These are phyloP conservation scores for Bassia scoparia DNA, from an alignment of 148 eudicot genomes.

Conservation along the genomic window DNA sequence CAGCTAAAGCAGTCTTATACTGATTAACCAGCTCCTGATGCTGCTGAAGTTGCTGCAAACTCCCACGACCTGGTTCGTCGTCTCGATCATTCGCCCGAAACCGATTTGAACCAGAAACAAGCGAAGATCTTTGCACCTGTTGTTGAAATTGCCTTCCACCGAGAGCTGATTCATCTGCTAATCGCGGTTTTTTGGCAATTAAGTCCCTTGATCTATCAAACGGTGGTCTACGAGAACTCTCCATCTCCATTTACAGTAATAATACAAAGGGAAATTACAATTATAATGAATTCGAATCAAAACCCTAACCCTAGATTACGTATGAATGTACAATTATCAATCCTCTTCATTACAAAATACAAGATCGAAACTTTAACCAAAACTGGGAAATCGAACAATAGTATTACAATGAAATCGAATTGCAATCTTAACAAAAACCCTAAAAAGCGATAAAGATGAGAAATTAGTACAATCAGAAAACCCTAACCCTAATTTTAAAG, in stretches of 20 bases:
- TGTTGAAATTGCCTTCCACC: constrained; percentile 33
- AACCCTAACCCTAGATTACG: constrained; percentile 41
- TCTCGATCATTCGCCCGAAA: constrained; percentile 34
- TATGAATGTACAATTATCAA: not conserved
- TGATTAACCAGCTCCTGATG: constrained; percentile 77
- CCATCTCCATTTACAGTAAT: constrained; percentile 50
- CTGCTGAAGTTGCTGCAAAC: constrained; percentile 39
- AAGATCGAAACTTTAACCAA: constrained; percentile 16
- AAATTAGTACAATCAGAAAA: not conserved
- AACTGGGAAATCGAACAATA: not conserved
- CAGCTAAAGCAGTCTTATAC: constrained; percentile 78
- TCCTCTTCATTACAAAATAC: constrained; percentile 21
- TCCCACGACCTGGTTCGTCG: constrained; percentile 43
- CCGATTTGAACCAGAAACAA: constrained; percentile 25
- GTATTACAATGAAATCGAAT: constrained; percentile 17
- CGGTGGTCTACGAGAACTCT: constrained; percentile 63
- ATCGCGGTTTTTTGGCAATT: constrained; percentile 58
- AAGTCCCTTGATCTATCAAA: constrained; percentile 64
- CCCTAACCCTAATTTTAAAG: constrained; percentile 26
- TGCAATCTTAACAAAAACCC: not conserved
- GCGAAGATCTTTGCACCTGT: constrained; percentile 18
- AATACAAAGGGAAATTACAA: constrained; percentile 13
- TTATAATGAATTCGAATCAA: constrained; percentile 12
- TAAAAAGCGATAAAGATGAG: not conserved
- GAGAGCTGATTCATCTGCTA: constrained; percentile 38